Evolutionary conservation across 768 basidiomycete species (phyloP).

Genomic region (Boletus pseudo-olivaceus): DNA sequence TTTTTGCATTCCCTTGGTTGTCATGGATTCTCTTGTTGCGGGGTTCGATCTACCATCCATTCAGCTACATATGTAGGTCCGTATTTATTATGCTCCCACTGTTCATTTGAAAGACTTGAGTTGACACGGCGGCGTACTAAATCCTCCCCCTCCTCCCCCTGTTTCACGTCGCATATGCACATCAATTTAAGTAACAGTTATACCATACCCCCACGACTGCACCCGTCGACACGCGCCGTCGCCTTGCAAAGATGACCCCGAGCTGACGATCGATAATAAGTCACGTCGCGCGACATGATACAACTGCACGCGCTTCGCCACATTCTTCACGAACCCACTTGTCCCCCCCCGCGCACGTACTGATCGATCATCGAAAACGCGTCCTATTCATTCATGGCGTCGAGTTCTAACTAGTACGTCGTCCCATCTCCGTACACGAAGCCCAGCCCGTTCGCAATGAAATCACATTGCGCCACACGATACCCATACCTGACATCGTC

Average conservation of each 20-base stretch:
- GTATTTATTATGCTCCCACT: neutral
- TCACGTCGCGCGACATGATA: slow-evolving; percentile 4
- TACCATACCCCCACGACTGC: neutral
- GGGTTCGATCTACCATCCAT: neutral
- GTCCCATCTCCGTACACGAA: neutral
- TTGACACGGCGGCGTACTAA: no score
- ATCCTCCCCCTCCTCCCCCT: no score
- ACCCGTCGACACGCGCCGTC: neutral
- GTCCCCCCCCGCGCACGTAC: no score
- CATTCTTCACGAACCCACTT: no score
- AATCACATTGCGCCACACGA: slow-evolving; percentile 5
- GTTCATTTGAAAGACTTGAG: neutral
- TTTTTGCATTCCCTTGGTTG: neutral
- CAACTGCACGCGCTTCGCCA: no score
- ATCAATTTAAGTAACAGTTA: neutral
- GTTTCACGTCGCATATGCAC: neutral
- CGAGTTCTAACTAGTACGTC: neutral
- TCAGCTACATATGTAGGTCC: no score
- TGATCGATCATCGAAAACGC: no score
- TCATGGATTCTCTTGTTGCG: neutral
- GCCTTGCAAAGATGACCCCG: neutral
- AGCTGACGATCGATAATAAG: slow-evolving; percentile 3
- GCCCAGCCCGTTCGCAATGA: slow-evolving; percentile 5
- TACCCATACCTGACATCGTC: slow-evolving; percentile 2
- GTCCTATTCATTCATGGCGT: no score